Conservation (phyloP, 306 rosid genomes). For the Fragaria ananassa region DNA sequence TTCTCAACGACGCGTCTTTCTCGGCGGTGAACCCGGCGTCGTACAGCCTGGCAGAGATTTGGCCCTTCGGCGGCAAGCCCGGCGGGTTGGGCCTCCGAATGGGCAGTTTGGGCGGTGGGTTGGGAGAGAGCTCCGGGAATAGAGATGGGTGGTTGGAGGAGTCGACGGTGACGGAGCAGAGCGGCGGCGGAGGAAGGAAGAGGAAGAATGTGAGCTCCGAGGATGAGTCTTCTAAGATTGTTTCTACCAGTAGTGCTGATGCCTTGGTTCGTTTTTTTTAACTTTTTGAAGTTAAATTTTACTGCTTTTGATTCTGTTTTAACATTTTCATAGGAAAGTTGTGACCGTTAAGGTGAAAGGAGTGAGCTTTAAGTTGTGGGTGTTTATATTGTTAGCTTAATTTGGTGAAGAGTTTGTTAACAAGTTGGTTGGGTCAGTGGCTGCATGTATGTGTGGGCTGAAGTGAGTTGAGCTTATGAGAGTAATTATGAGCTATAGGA, state of each 20-base stretch:
- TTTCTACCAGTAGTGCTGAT: conserved; percentile 49
- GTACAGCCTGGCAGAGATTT: conserved; percentile 72
- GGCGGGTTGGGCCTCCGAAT: conserved; percentile 51
- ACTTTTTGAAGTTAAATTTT: background rate
- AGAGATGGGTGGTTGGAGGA: conserved; percentile 59
- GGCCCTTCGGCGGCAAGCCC: conserved; percentile 52
- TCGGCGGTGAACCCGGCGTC: conserved; percentile 70
- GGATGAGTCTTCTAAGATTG: conserved; percentile 65
- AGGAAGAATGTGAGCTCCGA: conserved; percentile 57
- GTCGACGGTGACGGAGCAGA: conserved; percentile 64
- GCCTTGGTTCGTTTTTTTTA: conserved; percentile 48
- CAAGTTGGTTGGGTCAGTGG: background rate
- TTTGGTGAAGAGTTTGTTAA: background rate
- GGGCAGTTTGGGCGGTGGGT: conserved; percentile 28
- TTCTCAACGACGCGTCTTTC: conserved; percentile 70
- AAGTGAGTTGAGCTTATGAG: background rate
- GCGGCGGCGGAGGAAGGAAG: conserved; percentile 54
- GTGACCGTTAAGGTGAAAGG: background rate
- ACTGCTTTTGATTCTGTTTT: conserved; percentile 2
- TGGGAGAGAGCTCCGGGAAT: conserved; percentile 38
- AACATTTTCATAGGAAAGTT: background rate
- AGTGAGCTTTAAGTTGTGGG: background rate
- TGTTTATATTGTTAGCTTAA: conserved; percentile 1
- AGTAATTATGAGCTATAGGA: background rate
- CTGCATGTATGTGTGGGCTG: background rate